A percentile compares a stretch with the other conserved stretches of the same genome.
Evolutionary conservation across 306 rosid genomes (phyloP).

Genomic region (Adenanthera pavonina): DNA sequence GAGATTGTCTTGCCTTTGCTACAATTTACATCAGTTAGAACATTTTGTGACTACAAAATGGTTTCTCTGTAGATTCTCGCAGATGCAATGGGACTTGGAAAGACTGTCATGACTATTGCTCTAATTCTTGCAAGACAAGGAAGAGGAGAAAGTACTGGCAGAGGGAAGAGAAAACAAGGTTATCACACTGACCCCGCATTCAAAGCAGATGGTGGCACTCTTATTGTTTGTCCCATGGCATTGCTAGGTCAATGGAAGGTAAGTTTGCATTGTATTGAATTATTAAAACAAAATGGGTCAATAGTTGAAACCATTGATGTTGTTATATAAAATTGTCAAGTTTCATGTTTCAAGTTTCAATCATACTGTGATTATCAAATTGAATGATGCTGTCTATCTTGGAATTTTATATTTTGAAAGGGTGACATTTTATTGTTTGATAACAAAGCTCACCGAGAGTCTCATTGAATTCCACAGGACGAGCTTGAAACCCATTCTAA

Average conservation of each 20-base stretch:
- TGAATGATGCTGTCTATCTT: background rate
- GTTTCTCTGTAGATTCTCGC: constrained; percentile 64
- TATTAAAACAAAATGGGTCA: background rate
- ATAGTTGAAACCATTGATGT: background rate
- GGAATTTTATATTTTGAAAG: background rate
- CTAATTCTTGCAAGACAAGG: constrained; percentile 67
- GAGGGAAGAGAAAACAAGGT: constrained; percentile 37
- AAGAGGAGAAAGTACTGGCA: constrained; percentile 36
- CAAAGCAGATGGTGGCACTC: constrained; percentile 72
- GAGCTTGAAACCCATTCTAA: constrained; percentile 84
- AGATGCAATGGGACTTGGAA: constrained; percentile 98
- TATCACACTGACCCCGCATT: background rate
- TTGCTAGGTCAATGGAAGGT: constrained; percentile 95
- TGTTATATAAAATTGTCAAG: background rate
- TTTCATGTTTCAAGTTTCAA: background rate
- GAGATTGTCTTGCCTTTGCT: constrained; percentile 47
- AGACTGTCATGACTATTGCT: constrained; percentile 92
- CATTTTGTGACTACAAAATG: constrained; percentile 27
- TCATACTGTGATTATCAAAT: background rate
- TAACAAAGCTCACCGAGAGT: constrained; percentile 34
- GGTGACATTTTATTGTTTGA: constrained; percentile 13
- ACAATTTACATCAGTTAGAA: background rate
- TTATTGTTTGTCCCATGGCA: constrained; percentile 92
- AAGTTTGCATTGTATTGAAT: constrained; percentile 18
- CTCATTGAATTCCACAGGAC: constrained; percentile 58